phyloP scores from a whole-genome alignment of 495 filamentous ascomycete species.

The Xylaria nigripes region DNA sequence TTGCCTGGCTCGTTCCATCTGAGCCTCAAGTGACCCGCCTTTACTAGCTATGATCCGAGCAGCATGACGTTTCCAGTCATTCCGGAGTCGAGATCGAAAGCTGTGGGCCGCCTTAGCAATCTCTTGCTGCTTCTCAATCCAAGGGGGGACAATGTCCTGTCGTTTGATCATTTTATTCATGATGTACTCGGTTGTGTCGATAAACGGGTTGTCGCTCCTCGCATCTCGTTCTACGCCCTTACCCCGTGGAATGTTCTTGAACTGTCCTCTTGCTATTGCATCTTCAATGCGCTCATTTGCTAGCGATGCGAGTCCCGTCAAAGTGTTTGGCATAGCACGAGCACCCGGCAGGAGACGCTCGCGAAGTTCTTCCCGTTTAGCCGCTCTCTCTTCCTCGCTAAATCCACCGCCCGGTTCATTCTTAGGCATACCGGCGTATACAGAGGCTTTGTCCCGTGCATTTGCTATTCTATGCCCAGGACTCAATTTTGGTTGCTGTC shows the following conservation, averaged over 20 bases:
- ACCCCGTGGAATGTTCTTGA: constrained; percentile 78
- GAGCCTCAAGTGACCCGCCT: constrained; percentile 69
- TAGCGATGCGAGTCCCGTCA: constrained; percentile 71
- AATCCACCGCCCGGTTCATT: constrained; percentile 48
- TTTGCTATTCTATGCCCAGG: constrained; percentile 57
- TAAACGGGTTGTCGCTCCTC: constrained; percentile 76
- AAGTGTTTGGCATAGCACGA: constrained; percentile 64
- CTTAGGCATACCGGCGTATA: constrained; percentile 53
- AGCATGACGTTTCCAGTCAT: constrained; percentile 83
- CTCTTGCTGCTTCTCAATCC: constrained; percentile 98
- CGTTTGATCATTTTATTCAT: constrained; percentile 98
- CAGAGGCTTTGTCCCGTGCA: constrained; percentile 68
- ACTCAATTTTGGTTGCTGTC: constrained; percentile 28
- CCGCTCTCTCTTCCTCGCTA: constrained; percentile 61
- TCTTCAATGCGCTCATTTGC: constrained; percentile 94
- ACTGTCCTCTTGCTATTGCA: constrained; percentile 85
- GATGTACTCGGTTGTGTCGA: constrained; percentile 96
- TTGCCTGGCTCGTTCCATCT: constrained; percentile 61
- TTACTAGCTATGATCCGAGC: constrained; percentile 68
- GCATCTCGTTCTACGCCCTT: constrained; percentile 70
- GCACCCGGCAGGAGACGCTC: constrained; percentile 71
- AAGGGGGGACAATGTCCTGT: constrained; percentile 75
- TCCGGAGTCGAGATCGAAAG: constrained; percentile 66
- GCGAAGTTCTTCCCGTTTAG: constrained; percentile 60
- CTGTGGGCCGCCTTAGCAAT: constrained; percentile 56